These are phyloP conservation scores for Trichoderma koningii DNA, from an alignment of 2,329 filamentous ascomycete species.

Conservation along the genomic window DNA sequence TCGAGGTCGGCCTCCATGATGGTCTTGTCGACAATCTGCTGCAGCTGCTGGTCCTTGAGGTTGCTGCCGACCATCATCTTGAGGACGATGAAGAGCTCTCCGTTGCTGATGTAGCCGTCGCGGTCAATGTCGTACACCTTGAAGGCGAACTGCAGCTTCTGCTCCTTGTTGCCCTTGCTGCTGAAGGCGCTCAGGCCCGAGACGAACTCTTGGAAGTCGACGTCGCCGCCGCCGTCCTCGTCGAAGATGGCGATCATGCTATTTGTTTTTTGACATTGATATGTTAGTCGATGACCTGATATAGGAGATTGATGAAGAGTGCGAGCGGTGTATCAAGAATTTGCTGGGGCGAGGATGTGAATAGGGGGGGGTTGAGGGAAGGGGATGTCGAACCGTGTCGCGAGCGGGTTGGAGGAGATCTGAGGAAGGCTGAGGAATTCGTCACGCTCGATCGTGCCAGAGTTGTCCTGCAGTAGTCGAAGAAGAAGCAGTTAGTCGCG, in stretches of 20 bases:
- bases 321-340: constrained; percentile 10
- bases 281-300: background rate
- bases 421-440: constrained; percentile 97
- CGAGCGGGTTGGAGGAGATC: constrained; percentile 95
- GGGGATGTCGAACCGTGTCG: constrained; percentile 69
- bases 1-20: constrained; percentile 99
- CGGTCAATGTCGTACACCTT: constrained; percentile 99
- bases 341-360: background rate
- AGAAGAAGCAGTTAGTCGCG: background rate
- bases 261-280: background rate
- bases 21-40: constrained; percentile 99
- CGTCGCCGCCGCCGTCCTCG: constrained; percentile 94
- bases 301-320: background rate
- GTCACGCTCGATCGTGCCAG: constrained; percentile 96
- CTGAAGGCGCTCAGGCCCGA: constrained; percentile 93
- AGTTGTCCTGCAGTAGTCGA: constrained; percentile 72
- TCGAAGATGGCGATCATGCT: constrained; percentile 99
- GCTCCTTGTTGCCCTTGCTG: constrained; percentile 97
- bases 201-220: constrained; percentile 99
- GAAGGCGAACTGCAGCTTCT: constrained; percentile 97
- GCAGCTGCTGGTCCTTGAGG: constrained; percentile 96
- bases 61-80: constrained; percentile 99
- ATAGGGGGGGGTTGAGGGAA: constrained; percentile 9
- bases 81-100: constrained; percentile 96
- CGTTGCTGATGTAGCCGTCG: constrained; percentile 97